Percentiles rank a stretch among this genome's conserved stretches.
Evolutionary conservation across 371 early-diverging fungal species (phyloP).

Genomic region (Entomophthora muscae): DNA sequence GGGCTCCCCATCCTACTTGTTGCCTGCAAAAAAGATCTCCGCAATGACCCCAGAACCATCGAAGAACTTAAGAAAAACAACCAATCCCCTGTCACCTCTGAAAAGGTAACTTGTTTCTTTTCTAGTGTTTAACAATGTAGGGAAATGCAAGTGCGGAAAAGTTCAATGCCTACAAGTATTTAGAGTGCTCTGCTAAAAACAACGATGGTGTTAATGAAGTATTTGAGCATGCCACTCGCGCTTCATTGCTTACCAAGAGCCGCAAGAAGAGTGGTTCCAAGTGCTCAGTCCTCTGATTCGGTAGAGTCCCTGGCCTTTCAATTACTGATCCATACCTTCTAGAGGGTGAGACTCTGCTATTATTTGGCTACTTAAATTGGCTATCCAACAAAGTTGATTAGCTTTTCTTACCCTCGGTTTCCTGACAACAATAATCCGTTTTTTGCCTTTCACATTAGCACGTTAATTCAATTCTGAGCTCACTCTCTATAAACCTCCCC

Average conservation of each 20-base stretch:
- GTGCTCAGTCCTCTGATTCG: not conserved
- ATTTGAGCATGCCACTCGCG: slow-evolving; percentile 81
- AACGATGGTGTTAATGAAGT: slow-evolving; percentile 88
- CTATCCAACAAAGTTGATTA: not conserved
- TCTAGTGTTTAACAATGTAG: slow-evolving; percentile 17
- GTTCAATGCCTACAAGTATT: slow-evolving; percentile 77
- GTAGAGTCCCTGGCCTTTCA: not conserved
- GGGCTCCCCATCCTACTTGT: slow-evolving; percentile 77
- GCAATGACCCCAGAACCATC: slow-evolving; percentile 57
- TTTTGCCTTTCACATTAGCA: not conserved
- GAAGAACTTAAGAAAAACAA: slow-evolving; percentile 59
- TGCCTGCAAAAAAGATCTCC: slow-evolving; percentile 83
- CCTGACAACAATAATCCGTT: not conserved
- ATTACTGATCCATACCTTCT: not conserved
- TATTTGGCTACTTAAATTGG: not conserved
- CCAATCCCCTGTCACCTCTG: slow-evolving; percentile 60
- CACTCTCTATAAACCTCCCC: not conserved
- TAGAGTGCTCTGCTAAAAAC: slow-evolving; percentile 89
- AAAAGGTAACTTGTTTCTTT: not conserved
- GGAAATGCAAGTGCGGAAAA: slow-evolving; percentile 51
- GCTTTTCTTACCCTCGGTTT: not conserved
- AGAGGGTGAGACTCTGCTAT: not conserved
- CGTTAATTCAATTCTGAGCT: not conserved
- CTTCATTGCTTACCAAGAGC: slow-evolving; percentile 49
- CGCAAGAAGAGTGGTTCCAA: slow-evolving; percentile 18